These are phyloP conservation scores for Pyrenochaeta sp. DNA, from an alignment of 2,329 filamentous ascomycete genomes.

Conservation along the genomic window DNA sequence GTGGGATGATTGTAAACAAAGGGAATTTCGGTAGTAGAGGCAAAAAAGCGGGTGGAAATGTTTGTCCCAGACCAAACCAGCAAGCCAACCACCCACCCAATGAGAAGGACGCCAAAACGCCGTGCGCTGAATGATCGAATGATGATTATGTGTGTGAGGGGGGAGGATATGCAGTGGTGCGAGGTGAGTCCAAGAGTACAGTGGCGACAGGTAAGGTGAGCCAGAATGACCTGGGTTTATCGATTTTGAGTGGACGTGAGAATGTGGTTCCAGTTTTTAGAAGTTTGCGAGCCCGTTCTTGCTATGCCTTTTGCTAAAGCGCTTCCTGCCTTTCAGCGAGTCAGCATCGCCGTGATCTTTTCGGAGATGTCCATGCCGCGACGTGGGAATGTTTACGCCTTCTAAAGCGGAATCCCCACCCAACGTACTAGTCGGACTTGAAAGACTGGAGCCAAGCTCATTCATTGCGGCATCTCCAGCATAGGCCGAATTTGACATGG, in stretches of 20 bases:
- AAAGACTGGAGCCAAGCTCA: constrained; percentile 64
- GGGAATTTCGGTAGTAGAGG: neutral
- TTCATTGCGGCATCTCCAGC: constrained; percentile 59
- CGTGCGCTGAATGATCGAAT: constrained; percentile 9
- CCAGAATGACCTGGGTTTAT: constrained; percentile 1
- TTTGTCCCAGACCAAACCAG: no score
- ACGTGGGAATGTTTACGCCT: constrained; percentile 59
- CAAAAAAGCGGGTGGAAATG: no score
- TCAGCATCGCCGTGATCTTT: constrained; percentile 60
- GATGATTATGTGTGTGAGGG: constrained; percentile 1
- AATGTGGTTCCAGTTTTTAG: constrained; percentile 48
- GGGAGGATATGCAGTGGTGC: no score
- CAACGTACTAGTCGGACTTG: constrained; percentile 78
- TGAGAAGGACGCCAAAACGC: constrained; percentile 13
- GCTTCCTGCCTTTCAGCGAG: constrained; percentile 65
- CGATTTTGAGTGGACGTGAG: neutral
- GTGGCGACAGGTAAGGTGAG: no score
- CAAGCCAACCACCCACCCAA: no score
- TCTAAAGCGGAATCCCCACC: constrained; percentile 60
- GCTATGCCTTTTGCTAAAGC: constrained; percentile 91
- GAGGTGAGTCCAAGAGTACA: no score
- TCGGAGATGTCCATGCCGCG: constrained; percentile 57
- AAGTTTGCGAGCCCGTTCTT: constrained; percentile 95
- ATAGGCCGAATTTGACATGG: constrained; percentile 67
- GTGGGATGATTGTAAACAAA: constrained; percentile 18